These are phyloP conservation scores for Xylona heveae DNA, from an alignment of 495 filamentous ascomycete species.

Conservation along the genomic window DNA sequence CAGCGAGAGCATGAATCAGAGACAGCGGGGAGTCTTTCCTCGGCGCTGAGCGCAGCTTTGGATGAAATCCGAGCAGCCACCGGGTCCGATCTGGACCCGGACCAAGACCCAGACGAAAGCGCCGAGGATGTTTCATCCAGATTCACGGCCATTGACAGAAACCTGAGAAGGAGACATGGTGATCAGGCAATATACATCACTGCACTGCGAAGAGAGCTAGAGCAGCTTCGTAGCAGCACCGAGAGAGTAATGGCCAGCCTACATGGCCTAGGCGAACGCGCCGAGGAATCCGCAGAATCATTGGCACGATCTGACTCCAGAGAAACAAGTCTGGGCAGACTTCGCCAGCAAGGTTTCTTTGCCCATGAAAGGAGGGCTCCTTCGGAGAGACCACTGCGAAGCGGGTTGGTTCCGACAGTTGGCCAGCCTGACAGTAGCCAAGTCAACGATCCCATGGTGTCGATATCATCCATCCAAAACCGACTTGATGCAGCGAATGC, in stretches of 20 bases:
- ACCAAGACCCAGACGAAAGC: background rate
- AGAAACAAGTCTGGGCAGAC: background rate
- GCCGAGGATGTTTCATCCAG: background rate
- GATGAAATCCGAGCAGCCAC: background rate
- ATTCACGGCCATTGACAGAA: too few relatives aligned
- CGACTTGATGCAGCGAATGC: constrained; percentile 8
- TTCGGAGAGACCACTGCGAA: background rate
- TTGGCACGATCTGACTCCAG: constrained; percentile 4
- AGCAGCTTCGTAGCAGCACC: constrained; percentile 11
- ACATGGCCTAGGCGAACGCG: constrained; percentile 9
- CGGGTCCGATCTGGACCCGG: background rate
- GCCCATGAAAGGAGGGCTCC: background rate
- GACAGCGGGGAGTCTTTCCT: background rate
- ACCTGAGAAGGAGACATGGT: too few relatives aligned
- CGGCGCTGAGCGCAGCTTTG: background rate
- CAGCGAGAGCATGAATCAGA: background rate
- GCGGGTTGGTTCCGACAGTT: background rate
- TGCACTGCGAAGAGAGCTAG: constrained; percentile 11
- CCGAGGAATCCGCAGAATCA: constrained; percentile 5
- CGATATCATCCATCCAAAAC: constrained; percentile 6
- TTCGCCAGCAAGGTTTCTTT: constrained; percentile 3
- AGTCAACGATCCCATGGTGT: constrained; percentile 1
- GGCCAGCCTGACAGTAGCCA: background rate
- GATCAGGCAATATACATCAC: too few relatives aligned
- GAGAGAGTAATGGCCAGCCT: constrained; percentile 12